Evolutionary conservation across 441 rosid genomes (phyloP), one percentile per base, ranked within the genome.

Genomic region (Melastoma candidum): DNA sequence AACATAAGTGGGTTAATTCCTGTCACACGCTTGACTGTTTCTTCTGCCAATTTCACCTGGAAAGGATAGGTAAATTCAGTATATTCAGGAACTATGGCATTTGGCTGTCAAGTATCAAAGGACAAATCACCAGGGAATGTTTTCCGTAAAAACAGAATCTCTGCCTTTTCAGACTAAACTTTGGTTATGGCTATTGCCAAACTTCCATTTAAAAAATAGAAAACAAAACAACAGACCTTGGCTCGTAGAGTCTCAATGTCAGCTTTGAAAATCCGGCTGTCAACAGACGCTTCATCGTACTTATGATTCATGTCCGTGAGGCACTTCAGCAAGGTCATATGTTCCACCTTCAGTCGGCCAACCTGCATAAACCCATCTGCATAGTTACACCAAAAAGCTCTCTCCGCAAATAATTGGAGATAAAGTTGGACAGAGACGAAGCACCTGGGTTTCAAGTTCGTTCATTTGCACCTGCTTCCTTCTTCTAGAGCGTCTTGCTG

Each of bases 1-100:
- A 82, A 75, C 61, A 78, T 70, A 65, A 79, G 54, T 1, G 97
- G 98, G 64, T 84, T 85, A 73, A 82, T 67, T 67, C 97, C 96
- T 2, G 96, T 85, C 58, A 82, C 85, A 52, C 80, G 76, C 65
- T 88, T 92, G 5, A 88, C 95, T 6, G 90, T 86, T 75, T 92
- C 98, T 76, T 92, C 98, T 11, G 95, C 98, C 98, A 92, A 85
- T 79, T 87, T 87, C 52, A 92, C 97, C 96, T 90, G 75, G 47
- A 79, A 71, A 47, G 12, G 43, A 17, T 47, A 14, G 39, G 12
- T 14, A 13, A 11, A 44, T 12, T 2, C 56, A 12, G 39, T 12
- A 52, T 52, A 12, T 29, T 29, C 9, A 52, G 43, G 25, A 52
- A 29, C 13, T 44, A 52, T 29, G 56, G 22, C 55, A 52, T 52